phyloP scores from a whole-genome alignment of 345 rosid species.

The Carallia brachiata region DNA sequence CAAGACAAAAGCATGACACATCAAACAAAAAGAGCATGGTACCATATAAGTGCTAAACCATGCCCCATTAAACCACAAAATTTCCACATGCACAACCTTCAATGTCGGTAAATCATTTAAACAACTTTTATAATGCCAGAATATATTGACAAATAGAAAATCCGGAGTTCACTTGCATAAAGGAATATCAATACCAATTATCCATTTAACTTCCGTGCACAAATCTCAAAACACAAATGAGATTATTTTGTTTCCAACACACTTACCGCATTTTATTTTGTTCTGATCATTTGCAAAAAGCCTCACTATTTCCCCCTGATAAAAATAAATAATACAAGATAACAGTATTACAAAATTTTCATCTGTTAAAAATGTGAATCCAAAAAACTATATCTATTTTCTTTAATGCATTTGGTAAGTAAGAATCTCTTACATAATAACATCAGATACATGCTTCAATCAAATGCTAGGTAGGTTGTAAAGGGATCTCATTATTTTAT shows the following conservation, averaged over 20 bases:
- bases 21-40: not conserved
- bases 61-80: not conserved
- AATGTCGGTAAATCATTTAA: not conserved
- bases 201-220: not conserved
- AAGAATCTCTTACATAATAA: not conserved
- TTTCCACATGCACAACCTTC: not conserved
- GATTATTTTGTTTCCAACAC: conserved; percentile 1
- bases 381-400: not conserved
- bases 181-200: not conserved
- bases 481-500: conserved; percentile 3
- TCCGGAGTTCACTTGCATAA: not conserved
- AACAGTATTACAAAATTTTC: conserved; percentile 11
- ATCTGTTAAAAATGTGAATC: not conserved
- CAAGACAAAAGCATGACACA: too few species aligned
- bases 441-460: not conserved
- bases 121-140: not conserved
- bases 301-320: conserved; percentile 88
- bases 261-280: conserved; percentile 91
- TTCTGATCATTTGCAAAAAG: conserved; percentile 85
- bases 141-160: not conserved
- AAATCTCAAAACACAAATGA: conserved; percentile 10
- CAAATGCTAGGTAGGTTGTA: conserved; percentile 7
- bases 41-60: not conserved
- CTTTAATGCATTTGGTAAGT: not conserved
- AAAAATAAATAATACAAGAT: conserved; percentile 15